Conservation (phyloP, 2,329 filamentous ascomycete species). For the Hypoxylon sp. region DNA sequence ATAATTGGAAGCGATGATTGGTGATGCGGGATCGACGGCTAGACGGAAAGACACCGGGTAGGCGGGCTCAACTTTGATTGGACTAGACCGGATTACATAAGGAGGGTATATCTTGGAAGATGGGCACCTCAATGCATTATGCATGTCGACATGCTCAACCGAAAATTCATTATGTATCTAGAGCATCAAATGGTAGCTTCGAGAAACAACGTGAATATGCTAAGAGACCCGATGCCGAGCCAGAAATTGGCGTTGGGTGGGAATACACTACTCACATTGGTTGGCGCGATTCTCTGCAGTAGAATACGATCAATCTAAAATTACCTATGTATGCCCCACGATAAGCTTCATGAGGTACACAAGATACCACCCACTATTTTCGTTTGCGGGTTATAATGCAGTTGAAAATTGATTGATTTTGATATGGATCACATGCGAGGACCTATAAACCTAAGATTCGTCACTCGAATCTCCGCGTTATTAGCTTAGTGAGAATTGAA, state of each 20-base stretch:
- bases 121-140: conserved; percentile 7
- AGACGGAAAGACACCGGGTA: conserved; percentile 4
- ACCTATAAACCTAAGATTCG: not conserved
- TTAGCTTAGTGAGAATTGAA: conserved; percentile 1
- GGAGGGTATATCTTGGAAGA: not conserved
- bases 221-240: conserved; percentile 13
- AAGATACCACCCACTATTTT: conserved; percentile 1
- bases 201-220: conserved; percentile 30
- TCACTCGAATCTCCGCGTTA: conserved; percentile 5
- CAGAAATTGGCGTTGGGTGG: conserved; percentile 8
- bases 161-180: not conserved
- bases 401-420: conserved; percentile 2
- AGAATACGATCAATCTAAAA: conserved; percentile 4
- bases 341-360: not conserved
- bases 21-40: conserved; percentile 6
- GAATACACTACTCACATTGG: not conserved
- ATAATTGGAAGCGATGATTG: conserved; percentile 15
- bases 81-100: conserved; percentile 12
- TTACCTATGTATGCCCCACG: not conserved
- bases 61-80: conserved; percentile 1
- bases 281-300: not conserved
- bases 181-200: conserved; percentile 27
- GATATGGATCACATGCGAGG: conserved; percentile 26
- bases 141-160: conserved; percentile 15
- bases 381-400: not conserved